These are phyloP conservation scores for Lophium mytilinum DNA, from an alignment of 495 filamentous ascomycete genomes.

Conservation along the genomic window DNA sequence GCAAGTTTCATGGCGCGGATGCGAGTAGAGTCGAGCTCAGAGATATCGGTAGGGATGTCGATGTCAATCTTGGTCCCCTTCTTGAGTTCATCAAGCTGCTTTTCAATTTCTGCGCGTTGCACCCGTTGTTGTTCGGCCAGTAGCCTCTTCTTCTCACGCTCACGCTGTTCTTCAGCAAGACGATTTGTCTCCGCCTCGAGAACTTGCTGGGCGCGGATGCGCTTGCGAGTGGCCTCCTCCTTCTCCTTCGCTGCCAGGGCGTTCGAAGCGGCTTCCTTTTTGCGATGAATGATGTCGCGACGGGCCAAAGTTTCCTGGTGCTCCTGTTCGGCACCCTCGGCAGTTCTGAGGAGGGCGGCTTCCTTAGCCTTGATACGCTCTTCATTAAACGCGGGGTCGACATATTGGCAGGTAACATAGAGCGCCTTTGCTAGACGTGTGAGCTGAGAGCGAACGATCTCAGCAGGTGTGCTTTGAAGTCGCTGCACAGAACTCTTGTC, in stretches of 20 bases:
- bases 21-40: slow-evolving; percentile 78
- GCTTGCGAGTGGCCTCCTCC: slow-evolving; percentile 81
- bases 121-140: slow-evolving; percentile 86
- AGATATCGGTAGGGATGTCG: slow-evolving; percentile 60
- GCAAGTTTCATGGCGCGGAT: slow-evolving; percentile 90
- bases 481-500: slow-evolving; percentile 83
- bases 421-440: slow-evolving; percentile 84
- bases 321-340: slow-evolving; percentile 82
- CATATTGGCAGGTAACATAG: slow-evolving; percentile 87
- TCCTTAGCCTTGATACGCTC: slow-evolving; percentile 70
- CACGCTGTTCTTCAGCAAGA: slow-evolving; percentile 79
- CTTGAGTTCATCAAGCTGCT: slow-evolving; percentile 91
- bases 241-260: slow-evolving; percentile 79
- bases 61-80: slow-evolving; percentile 68
- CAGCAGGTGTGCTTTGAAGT: slow-evolving; percentile 92
- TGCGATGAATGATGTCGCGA: slow-evolving; percentile 86
- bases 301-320: slow-evolving; percentile 81
- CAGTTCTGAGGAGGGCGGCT: slow-evolving; percentile 68
- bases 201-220: slow-evolving; percentile 71
- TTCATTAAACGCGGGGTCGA: slow-evolving; percentile 81
- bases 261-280: slow-evolving; percentile 86
- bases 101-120: slow-evolving; percentile 86
- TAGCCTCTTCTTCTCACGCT: slow-evolving; percentile 81
- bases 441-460: slow-evolving; percentile 93
- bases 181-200: slow-evolving; percentile 82